These are phyloP conservation scores for Aurifilum marmelostoma DNA, from an alignment of 2,329 filamentous ascomycete genomes.

Conservation along the genomic window DNA sequence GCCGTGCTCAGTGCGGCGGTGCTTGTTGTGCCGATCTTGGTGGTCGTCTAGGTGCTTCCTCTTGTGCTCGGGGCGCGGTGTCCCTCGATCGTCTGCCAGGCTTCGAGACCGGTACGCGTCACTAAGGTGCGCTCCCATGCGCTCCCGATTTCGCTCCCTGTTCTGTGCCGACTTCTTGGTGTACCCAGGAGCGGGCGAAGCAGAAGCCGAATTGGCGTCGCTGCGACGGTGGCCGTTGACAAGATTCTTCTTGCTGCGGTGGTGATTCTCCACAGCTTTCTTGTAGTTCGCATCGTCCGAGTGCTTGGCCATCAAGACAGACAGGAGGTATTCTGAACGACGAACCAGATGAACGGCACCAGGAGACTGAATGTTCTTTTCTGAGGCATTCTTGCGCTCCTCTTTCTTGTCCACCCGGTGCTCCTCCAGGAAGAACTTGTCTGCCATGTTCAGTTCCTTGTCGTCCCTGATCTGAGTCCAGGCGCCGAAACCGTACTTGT, in stretches of 20 bases:
- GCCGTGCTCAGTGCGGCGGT: slow-evolving; percentile 53
- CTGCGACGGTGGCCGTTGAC: slow-evolving; percentile 64
- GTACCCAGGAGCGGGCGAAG: slow-evolving; percentile 68
- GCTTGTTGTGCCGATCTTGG: slow-evolving; percentile 54
- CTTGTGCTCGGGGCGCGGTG: slow-evolving; percentile 59
- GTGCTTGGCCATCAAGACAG: slow-evolving; percentile 87
- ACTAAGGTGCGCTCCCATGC: slow-evolving; percentile 51
- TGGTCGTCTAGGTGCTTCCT: slow-evolving; percentile 62
- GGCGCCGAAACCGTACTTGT: slow-evolving; percentile 90
- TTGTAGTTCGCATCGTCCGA: slow-evolving; percentile 75
- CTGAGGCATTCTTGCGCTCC: slow-evolving; percentile 78
- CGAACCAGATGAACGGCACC: slow-evolving; percentile 97
- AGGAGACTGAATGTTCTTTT: slow-evolving; percentile 84
- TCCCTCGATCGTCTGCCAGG: slow-evolving; percentile 54
- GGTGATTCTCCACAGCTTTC: slow-evolving; percentile 85
- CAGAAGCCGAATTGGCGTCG: slow-evolving; percentile 64
- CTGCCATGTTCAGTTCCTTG: slow-evolving; percentile 77
- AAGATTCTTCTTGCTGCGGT: slow-evolving; percentile 88
- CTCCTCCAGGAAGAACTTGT: slow-evolving; percentile 96
- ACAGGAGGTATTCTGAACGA: slow-evolving; percentile 90
- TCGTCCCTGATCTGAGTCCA: slow-evolving; percentile 96
- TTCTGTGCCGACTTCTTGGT: slow-evolving; percentile 52
- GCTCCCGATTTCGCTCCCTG: slow-evolving; percentile 53
- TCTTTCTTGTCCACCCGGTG: slow-evolving; percentile 98
- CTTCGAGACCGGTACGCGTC: slow-evolving; percentile 57